phyloP scores from a whole-genome alignment of 495 filamentous ascomycete species.

The Melanomma pulvis-pyrius region DNA sequence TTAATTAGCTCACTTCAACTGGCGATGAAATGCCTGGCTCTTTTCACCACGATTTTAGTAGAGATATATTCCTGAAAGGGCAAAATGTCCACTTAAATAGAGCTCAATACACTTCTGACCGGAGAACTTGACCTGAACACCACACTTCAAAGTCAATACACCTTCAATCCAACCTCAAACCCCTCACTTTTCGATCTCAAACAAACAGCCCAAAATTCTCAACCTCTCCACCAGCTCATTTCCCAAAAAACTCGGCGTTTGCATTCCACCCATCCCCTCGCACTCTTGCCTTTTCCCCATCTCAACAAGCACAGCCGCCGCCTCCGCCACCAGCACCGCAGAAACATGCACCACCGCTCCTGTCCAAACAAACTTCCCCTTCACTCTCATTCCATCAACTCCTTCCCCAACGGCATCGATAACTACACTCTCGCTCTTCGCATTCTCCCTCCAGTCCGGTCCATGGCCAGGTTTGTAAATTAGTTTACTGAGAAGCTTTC shows the following conservation, averaged over 20 bases:
- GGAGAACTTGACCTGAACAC: too few relatives aligned
- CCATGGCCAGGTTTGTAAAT: constrained; percentile 68
- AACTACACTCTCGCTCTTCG: constrained; percentile 50
- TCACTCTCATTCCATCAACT: constrained; percentile 26
- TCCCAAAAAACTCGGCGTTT: constrained; percentile 75
- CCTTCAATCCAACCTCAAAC: too few relatives aligned
- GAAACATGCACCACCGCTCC: constrained; percentile 53
- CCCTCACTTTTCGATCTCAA: constrained; percentile 43
- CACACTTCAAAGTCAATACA: too few relatives aligned
- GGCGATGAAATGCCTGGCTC: too few relatives aligned
- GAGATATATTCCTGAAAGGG: too few relatives aligned
- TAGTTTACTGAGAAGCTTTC: constrained; percentile 52
- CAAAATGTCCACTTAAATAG: too few relatives aligned
- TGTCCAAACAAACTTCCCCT: constrained; percentile 45
- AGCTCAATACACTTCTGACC: too few relatives aligned
- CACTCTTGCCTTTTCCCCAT: constrained; percentile 46
- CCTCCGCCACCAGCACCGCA: constrained; percentile 65
- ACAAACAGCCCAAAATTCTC: constrained; percentile 60
- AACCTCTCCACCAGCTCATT: constrained; percentile 72
- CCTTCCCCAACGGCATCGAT: constrained; percentile 64
- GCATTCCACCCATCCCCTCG: constrained; percentile 62
- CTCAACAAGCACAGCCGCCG: constrained; percentile 66
- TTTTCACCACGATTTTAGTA: too few relatives aligned
- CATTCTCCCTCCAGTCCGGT: constrained; percentile 54
- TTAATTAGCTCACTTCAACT: too few relatives aligned